Evolutionary conservation across 805 yeast genomes (phyloP), one percentile per base, ranked within the genome.

Genomic region (Candida schatavii): DNA sequence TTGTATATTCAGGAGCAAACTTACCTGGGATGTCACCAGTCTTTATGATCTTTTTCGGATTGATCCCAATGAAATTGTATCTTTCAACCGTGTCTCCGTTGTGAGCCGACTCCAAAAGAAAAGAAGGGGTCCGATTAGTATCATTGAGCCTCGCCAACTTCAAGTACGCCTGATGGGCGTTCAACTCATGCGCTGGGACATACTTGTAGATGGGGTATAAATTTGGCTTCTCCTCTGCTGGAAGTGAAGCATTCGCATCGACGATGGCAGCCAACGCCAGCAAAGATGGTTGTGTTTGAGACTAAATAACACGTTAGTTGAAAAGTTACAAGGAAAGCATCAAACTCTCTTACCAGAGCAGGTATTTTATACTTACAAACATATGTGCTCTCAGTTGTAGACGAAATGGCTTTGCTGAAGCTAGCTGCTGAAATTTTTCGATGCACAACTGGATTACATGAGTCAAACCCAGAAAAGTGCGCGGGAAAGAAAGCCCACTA

Each of bases 71-170:
- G 61, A 90, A 91, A 0, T 97, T 88, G 65, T 83, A 93, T 50
- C 99, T 73, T 47, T 87, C 96, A 23, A 93, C 79, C 35, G 84
- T 82, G 58, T 90, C 96, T 39, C 96, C 96, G 45, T 87, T 87
- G 46, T 77, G 77, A 2, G 98, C 95, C 51, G 91, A 81, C 62
- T 93, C 99, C 50, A 93, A 78, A 40, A 93, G 68, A 54, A 91
- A 90, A 3, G 95, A 84, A 29, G 84, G 85, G 0, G 72, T 55
- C 49, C 85, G 74, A 15, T 67, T 57, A 20, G 70, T 52, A 25
- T 73, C 62, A 48, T 74, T 70, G 37, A 91, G 86, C 38, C 77
- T 66, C 5, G 95, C 83, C 41, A 93, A 74, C 62, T 85, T 88
- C 57, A 93, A 68, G 60, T 91, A 93, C 0, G 98, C 97, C 46